phyloP scores from a whole-genome alignment of 805 yeast species.

The Teunomyces atbi region DNA sequence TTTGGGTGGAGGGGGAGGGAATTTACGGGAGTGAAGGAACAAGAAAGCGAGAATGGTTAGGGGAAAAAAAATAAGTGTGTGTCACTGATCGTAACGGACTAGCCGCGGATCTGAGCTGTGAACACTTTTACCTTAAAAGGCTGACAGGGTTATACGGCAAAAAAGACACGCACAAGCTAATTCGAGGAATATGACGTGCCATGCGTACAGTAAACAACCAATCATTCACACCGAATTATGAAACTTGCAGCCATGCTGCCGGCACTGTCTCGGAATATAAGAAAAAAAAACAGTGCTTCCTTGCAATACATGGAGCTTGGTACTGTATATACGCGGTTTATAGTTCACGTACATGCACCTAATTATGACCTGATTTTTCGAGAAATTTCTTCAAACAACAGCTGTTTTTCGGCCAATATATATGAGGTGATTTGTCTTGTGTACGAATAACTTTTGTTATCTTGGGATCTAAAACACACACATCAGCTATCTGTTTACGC shows the following conservation, averaged over 20 bases:
- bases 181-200: too few relatives aligned
- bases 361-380: slow-evolving; percentile 10
- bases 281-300: neutral
- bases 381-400: neutral
- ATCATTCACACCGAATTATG: neutral
- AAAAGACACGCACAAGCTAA: too few relatives aligned
- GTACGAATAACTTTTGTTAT: neutral
- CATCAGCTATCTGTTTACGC: neutral
- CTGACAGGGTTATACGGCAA: too few relatives aligned
- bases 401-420: slow-evolving; percentile 4
- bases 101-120: too few relatives aligned
- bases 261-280: neutral
- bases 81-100: neutral
- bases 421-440: slow-evolving; percentile 4
- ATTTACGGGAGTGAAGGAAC: neutral
- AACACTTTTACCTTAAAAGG: too few relatives aligned
- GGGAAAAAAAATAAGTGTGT: neutral
- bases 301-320: neutral
- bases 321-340: neutral
- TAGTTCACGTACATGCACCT: neutral
- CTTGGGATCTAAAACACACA: neutral
- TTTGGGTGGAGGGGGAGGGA: neutral
- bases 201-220: neutral
- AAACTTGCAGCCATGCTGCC: neutral
- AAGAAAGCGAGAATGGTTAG: neutral